Conservation (phyloP, 164 flowering plant genomes). For the Aristolochia contorta region DNA sequence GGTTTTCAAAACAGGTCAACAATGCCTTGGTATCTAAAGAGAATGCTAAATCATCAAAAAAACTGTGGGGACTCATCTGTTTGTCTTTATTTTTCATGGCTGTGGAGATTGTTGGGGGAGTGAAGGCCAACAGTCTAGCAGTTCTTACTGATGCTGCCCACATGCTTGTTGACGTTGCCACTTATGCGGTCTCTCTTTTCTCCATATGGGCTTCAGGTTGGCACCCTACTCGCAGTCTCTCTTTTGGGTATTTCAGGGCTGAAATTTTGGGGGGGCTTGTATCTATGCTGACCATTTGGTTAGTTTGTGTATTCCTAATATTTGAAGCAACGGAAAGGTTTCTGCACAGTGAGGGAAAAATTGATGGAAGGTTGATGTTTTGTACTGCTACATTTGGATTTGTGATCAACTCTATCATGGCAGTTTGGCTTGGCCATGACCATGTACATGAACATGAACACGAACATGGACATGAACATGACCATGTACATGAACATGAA, state of each 20-base stretch:
- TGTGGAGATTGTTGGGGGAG: slow-evolving; percentile 39
- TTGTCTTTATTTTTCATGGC: slow-evolving; percentile 35
- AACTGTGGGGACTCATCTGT: slow-evolving; percentile 22
- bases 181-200: slow-evolving; percentile 41
- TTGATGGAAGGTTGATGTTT: slow-evolving; percentile 40
- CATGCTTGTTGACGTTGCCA: slow-evolving; percentile 40
- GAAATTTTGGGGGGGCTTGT: slow-evolving; percentile 44
- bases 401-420: slow-evolving; percentile 37
- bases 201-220: slow-evolving; percentile 44
- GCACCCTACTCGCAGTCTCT: slow-evolving; percentile 40
- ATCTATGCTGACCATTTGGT: slow-evolving; percentile 43
- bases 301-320: slow-evolving; percentile 34
- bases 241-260: slow-evolving; percentile 38
- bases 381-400: slow-evolving; percentile 37
- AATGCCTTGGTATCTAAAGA: slow-evolving; percentile 25
- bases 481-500: slow-evolving; percentile 23
- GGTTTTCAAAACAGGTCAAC: slow-evolving; percentile 25
- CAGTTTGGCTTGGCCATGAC: slow-evolving; percentile 35
- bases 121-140: slow-evolving; percentile 43
- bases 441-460: slow-evolving; percentile 19
- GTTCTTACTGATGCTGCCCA: slow-evolving; percentile 48
- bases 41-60: slow-evolving; percentile 26
- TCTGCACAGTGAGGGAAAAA: slow-evolving; percentile 20
- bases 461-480: slow-evolving; percentile 22
- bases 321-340: slow-evolving; percentile 38